Percentiles rank a stretch among this genome's conserved stretches.
phyloP scores from a whole-genome alignment of 768 basidiomycete species.

The Gloeostereum incarnatum region DNA sequence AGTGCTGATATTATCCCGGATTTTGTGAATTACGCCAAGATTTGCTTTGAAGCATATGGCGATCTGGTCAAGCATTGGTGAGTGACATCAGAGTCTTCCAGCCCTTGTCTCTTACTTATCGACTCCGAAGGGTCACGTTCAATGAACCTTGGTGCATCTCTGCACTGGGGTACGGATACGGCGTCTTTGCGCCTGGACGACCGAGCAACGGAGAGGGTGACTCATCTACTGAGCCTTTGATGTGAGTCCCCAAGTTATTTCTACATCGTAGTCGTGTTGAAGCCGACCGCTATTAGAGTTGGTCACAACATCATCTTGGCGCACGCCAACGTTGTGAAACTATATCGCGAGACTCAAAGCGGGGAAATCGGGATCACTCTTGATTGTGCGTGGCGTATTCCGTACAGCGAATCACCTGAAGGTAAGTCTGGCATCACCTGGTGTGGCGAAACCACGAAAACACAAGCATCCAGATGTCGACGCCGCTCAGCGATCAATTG shows the following conservation, averaged over 20 bases:
- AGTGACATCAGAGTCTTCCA: constrained; percentile 6
- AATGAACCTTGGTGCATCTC: constrained; percentile 74
- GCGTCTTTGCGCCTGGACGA: constrained; percentile 63
- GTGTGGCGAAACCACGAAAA: not conserved
- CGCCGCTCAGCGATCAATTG: constrained; percentile 64
- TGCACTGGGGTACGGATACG: constrained; percentile 60
- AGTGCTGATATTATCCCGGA: constrained; percentile 63
- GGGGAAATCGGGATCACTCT: constrained; percentile 72
- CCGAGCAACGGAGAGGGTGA: constrained; percentile 63
- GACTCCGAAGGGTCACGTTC: constrained; percentile 52
- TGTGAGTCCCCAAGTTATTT: constrained; percentile 28
- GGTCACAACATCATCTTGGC: constrained; percentile 61
- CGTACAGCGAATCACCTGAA: not conserved
- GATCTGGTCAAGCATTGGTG: constrained; percentile 72
- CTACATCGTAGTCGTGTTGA: not conserved
- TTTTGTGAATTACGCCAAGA: constrained; percentile 50
- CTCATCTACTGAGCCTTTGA: constrained; percentile 61
- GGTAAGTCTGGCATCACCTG: not conserved
- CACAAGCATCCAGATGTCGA: constrained; percentile 36
- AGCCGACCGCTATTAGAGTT: constrained; percentile 32
- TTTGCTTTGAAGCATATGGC: constrained; percentile 67
- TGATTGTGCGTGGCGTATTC: constrained; percentile 22
- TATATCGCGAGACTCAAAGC: constrained; percentile 48
- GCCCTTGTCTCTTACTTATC: not conserved
- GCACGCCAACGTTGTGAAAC: constrained; percentile 57